phyloP scores from a whole-genome alignment of 2,329 filamentous ascomycete genomes.

The Fusarium sp. region DNA sequence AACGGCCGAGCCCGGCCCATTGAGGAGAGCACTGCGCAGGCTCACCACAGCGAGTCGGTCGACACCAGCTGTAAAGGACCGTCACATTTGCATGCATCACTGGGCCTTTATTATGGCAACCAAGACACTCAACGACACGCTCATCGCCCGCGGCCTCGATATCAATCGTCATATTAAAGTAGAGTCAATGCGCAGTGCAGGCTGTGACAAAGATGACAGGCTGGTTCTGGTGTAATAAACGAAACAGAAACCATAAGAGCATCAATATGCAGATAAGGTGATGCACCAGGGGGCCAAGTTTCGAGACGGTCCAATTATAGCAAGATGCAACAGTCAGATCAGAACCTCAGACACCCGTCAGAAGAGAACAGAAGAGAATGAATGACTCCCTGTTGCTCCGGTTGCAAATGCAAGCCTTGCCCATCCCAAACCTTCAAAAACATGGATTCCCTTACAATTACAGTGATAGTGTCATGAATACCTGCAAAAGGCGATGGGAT shows the following conservation, averaged over 20 bases:
- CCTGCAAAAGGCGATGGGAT: conserved; percentile 5
- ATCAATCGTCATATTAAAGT: conserved; percentile 29
- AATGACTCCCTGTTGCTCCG: conserved; percentile 21
- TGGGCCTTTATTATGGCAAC: conserved; percentile 15
- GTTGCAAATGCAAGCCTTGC: conserved; percentile 32
- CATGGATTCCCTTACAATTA: conserved; percentile 38
- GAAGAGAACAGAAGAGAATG: neutral
- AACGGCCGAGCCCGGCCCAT: conserved; percentile 15
- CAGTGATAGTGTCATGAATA: conserved; percentile 17
- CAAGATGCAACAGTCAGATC: conserved; percentile 9
- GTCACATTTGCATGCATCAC: conserved; percentile 27
- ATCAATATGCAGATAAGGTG: conserved; percentile 23
- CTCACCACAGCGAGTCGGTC: conserved; percentile 41
- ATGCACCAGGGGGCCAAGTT: conserved; percentile 4
- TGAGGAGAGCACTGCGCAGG: conserved; percentile 35
- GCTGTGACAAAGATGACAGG: conserved; percentile 12
- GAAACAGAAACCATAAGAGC: conserved; percentile 40
- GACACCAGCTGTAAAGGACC: conserved; percentile 37
- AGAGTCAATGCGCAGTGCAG: conserved; percentile 17
- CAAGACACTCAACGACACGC: conserved; percentile 15
- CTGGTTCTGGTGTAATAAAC: conserved; percentile 17
- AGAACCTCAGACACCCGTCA: conserved; percentile 12
- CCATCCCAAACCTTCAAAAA: conserved; percentile 24
- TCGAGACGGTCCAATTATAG: conserved; percentile 33
- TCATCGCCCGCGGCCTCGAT: conserved; percentile 27